These are phyloP conservation scores for Solanum hybrid DNA, from an alignment of 305 asterid species.

Conservation along the genomic window DNA sequence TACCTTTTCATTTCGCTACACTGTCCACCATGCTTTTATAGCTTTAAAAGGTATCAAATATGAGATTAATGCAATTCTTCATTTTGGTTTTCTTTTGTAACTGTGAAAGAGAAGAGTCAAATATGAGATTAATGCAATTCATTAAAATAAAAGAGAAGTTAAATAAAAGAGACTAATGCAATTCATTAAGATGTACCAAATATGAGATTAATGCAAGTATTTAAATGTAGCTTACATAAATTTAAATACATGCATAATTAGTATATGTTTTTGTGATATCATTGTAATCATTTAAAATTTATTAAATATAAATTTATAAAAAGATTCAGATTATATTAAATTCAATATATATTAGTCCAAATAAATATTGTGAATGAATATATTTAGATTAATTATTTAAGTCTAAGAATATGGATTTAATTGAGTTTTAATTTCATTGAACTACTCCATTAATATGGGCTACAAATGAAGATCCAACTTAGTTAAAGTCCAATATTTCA, in stretches of 20 bases:
- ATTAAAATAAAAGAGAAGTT: no score
- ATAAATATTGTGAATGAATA: no score
- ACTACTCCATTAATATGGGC: neutral
- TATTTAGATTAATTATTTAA: no score
- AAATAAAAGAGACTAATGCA: neutral
- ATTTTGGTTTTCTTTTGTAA: no score
- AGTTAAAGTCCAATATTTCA: neutral
- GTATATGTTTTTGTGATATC: neutral
- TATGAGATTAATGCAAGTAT: neutral
- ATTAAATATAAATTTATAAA: no score
- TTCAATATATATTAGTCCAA: neutral
- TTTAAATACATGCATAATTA: neutral
- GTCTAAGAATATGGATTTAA: neutral
- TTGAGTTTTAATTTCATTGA: neutral
- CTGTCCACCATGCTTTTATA: neutral
- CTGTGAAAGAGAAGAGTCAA: neutral
- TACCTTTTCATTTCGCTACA: neutral
- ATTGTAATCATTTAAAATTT: neutral
- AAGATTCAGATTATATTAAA: neutral
- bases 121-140: no score
- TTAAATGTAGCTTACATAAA: neutral
- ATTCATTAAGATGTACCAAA: neutral
- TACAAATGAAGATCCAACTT: neutral
- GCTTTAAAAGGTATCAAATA: neutral
- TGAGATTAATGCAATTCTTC: neutral